Percentiles rank a stretch among this genome's conserved stretches.
Evolutionary conservation across 176 grass and related monocot species (phyloP).

Genomic region (Lolium multiflorum): DNA sequence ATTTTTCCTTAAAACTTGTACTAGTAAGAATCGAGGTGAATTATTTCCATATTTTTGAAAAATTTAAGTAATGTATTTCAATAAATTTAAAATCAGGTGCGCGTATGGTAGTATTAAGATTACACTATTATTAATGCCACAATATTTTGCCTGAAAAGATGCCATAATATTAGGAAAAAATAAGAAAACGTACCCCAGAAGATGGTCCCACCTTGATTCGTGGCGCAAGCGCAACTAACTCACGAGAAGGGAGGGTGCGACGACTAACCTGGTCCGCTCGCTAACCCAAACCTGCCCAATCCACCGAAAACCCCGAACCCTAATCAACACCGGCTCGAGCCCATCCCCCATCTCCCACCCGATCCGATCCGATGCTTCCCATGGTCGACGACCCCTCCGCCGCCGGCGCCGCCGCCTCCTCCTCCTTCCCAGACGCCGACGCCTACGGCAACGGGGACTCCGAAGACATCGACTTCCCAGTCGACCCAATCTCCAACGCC

Average conservation of each 20-base stretch:
- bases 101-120: too few species aligned
- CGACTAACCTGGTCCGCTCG: not conserved
- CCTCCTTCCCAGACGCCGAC: slow-evolving; percentile 58
- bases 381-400: slow-evolving; percentile 53
- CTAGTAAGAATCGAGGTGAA: too few species aligned
- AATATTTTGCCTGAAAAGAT: too few species aligned
- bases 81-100: too few species aligned
- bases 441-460: slow-evolving; percentile 61
- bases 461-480: slow-evolving; percentile 52
- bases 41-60: too few species aligned
- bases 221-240: slow-evolving; percentile 1
- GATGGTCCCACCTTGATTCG: not conserved
- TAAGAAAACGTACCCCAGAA: not conserved
- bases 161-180: not conserved
- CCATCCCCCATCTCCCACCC: slow-evolving; percentile 25
- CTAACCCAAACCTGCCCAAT: slow-evolving; percentile 30
- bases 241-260: not conserved
- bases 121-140: too few species aligned
- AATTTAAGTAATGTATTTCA: too few species aligned
- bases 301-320: slow-evolving; percentile 41
- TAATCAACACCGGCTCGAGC: slow-evolving; percentile 52
- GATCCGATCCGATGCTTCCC: slow-evolving; percentile 55
- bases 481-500: slow-evolving; percentile 38
- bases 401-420: slow-evolving; percentile 39
- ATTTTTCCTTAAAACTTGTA: too few species aligned